A percentile compares a stretch with the other conserved stretches of the same genome.
Conservation (phyloP, 2,329 filamentous ascomycete species). For the Aspergillus candidus region DNA sequence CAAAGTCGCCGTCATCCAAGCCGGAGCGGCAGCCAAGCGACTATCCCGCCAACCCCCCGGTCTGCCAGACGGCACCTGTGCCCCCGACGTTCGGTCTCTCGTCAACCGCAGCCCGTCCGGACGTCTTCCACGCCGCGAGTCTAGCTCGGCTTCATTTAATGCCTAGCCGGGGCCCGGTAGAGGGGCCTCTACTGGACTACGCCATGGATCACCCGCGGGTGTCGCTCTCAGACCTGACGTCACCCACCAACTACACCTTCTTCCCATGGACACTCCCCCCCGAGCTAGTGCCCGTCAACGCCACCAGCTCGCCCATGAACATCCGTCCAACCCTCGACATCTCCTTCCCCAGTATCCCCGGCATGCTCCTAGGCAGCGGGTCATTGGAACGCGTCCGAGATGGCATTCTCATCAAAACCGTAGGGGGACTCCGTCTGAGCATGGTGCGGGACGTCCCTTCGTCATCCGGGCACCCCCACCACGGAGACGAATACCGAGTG, state of each 20-base stretch:
- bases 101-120: slow-evolving; percentile 67
- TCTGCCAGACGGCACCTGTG: slow-evolving; percentile 60
- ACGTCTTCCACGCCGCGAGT: slow-evolving; percentile 84
- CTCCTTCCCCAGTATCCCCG: slow-evolving; percentile 55
- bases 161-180: slow-evolving; percentile 52
- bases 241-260: slow-evolving; percentile 70
- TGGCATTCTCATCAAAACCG: slow-evolving; percentile 55
- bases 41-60: slow-evolving; percentile 35
- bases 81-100: slow-evolving; percentile 66
- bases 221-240: slow-evolving; percentile 48
- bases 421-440: slow-evolving; percentile 52
- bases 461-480: slow-evolving; percentile 9
- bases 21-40: slow-evolving; percentile 2
- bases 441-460: slow-evolving; percentile 44
- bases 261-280: slow-evolving; percentile 90
- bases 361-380: slow-evolving; percentile 41
- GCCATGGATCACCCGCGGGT: slow-evolving; percentile 51
- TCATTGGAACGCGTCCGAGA: slow-evolving; percentile 53
- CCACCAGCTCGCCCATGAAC: slow-evolving; percentile 67
- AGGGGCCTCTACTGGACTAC: slow-evolving; percentile 52
- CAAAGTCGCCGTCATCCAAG: slow-evolving; percentile 12
- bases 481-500: slow-evolving; percentile 48
- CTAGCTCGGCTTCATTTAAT: slow-evolving; percentile 76
- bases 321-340: slow-evolving; percentile 66
- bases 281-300: slow-evolving; percentile 67